These are phyloP conservation scores for Cutaneotrichosporon sp. DNA, from an alignment of 1,284 basidiomycete genomes.

Conservation along the genomic window DNA sequence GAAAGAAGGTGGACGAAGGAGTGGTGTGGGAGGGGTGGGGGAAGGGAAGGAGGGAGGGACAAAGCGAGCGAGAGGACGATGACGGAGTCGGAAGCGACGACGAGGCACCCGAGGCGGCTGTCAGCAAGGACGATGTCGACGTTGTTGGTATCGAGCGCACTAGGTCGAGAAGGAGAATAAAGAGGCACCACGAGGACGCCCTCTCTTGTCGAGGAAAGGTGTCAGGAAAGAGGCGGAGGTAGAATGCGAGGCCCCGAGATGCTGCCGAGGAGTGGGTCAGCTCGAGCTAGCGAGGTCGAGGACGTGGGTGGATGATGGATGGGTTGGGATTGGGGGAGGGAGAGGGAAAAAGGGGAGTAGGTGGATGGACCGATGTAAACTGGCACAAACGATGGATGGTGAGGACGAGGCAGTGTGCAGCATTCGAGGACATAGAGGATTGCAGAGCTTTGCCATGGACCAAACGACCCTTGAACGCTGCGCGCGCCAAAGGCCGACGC, in stretches of 20 bases:
- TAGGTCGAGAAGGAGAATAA: constrained; percentile 4
- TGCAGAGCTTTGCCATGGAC: not conserved
- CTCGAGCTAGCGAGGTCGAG: not conserved
- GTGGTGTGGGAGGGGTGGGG: not conserved
- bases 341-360: not conserved
- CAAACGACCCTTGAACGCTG: not conserved
- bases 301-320: not conserved
- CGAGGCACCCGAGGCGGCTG: not conserved
- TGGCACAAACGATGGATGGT: not conserved
- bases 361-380: constrained; percentile 6
- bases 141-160: constrained; percentile 2
- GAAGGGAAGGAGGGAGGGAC: constrained; percentile 1
- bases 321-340: not conserved
- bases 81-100: not conserved
- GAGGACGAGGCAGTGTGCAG: constrained; percentile 4
- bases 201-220: constrained; percentile 1
- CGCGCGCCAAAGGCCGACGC: not conserved
- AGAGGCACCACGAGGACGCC: constrained; percentile 6
- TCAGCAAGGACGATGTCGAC: constrained; percentile 7
- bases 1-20: not conserved
- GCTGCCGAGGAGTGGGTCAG: not conserved
- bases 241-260: not conserved
- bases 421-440: not conserved
- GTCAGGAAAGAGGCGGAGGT: not conserved
- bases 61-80: constrained; percentile 3